Base-by-base conservation (phyloP, 2,329 filamentous ascomycete genomes). In the Lachnellula cervina region DNA sequence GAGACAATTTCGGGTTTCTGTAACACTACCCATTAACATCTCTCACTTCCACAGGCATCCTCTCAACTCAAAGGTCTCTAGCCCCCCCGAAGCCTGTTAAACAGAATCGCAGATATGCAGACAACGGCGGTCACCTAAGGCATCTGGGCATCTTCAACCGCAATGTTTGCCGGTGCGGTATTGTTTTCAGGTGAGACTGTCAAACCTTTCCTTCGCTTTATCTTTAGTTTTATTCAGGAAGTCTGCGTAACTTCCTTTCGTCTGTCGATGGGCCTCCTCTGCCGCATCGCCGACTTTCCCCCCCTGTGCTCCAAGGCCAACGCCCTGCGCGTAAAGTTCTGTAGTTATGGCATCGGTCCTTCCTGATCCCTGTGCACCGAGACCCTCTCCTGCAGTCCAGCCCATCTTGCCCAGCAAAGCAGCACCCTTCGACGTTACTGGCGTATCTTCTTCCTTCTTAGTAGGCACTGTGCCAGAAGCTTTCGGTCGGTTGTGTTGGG, bases 391-490 rank as follows among this genome's bases (percentile, higher is more conserved):
- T 1, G 78, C 75, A 21, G 74, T 82, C 86, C 86, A 89, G 25
- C 87, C 87, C 82, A 88, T 87, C 74, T 89, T 89, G 40, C 83
- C 82, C 40, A 90, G 74, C 66, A 89, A 77, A 3, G 82, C 81
- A 0, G 83, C 83, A 13, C 86, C 85, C 69, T 86, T 88, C 37
- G 82, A 84, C 57, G 76, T 72, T 49, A 69, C 68, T 6, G 76
- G 71, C 7, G 62, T 43, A 17, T 69, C 60, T 44, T 76, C 75
- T 19, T 72, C 64, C 53, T 77, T 73, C 7, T 71, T 68, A 6
- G 59, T 64, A 2, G 54, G 35, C 7, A 57, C 45, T 25, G 32
- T 49, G 0, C 62, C 58, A 21, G 52, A 49, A 46, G 70, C 66
- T 52, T 71, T 68, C 21, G 54, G 44, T 43, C 66, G 68, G 45